Base-by-base conservation (phyloP, 129 eudicot species). In the Sambucus nigra region DNA sequence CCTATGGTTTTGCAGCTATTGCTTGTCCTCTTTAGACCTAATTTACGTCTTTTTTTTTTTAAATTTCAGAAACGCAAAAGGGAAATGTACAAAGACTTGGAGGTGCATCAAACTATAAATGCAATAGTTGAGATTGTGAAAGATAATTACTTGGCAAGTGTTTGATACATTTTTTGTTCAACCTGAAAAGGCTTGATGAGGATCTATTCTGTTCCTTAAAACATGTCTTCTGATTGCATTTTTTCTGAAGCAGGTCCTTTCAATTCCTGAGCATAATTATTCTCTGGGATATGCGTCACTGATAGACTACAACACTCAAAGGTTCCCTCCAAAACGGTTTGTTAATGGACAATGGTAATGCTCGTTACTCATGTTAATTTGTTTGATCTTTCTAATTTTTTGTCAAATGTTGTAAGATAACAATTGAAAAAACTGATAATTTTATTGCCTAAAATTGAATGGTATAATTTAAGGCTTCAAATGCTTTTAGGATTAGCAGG, bases 261-360 rank as follows among this genome's bases (percentile, higher is more conserved):
- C 98, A n/a, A 47, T 91, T 31, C 94, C 94, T 14, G 75, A 76
- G 16, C 64, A 63, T 61, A 70, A 76, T 18, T 69, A 11, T 61
- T 70, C 78, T 57, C 19, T 91, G 27, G 98, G 98, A 44, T 91
- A 85, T 66, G 94, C 98, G 15, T 80, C 98, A 32, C n/a, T 64
- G 38, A 67, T 53, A 39, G 98, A 91, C 74, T 91, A 79, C 80
- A 91, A 91, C 73, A 91, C 93, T 27, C 98, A 91, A 65, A 73
- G 47, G 53, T 66, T 69, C 29, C 86, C 64, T 20, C 72, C 65
- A 17, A 79, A 68, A 52, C 80, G 71, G 23, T 91, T 81, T 68
- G 57, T 66, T 48, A 59, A 49, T 46, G 98, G 95, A 55, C 77
- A 85, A 69, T 57, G 89, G 96, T 87, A 67, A 66, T 20, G 15